Evolutionary conservation across 2,329 filamentous ascomycete genomes (phyloP), one percentile per base, ranked within the genome.

Genomic region (Penicillium sp.): DNA sequence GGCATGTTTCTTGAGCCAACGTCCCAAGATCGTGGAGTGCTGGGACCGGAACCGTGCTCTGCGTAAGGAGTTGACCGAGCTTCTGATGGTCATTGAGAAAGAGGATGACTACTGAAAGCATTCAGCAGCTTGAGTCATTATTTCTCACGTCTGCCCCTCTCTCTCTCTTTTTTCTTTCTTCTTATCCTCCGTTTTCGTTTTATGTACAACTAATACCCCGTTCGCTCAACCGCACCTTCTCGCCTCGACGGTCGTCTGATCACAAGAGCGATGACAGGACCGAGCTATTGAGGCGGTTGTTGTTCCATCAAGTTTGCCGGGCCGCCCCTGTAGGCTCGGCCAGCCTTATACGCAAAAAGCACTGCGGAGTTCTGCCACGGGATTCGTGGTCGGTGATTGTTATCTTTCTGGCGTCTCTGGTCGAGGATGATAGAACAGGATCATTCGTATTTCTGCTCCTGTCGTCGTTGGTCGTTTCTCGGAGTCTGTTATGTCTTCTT

Each of bases 31-130:
- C 7, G 62, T 78, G 35, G 72, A 77, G 56, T 64, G 71, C 35
- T 77, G 74, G 69, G 75, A 77, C 55, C 70, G 72, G 16, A 79
- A 79, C 52, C 73, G 76, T 50, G 75, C 73, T 31, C 62, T 81
- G 35, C 74, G 77, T 50, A 75, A 74, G 54, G 73, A 76, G 56
- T 66, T 81, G 41, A 76, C 75, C 18, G 77, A 79, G 58, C 64
- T 81, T 51, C 70, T 79, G 22, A 74, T 74, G 67, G 69, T 77
- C 54, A 73, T 79, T 51, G 74, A 77, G 58, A 76, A 75, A 56
- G 72, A 74, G 54, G 71, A 71, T 60, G 71, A 75, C 50, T 74
- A 73, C 43, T 74, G 60, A 72, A 51, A 43, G 13, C 7, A 7
- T 46, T 43, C 59, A 33, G 47, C 27, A 22, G 14, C 13, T 16